Percentiles rank a stretch among this genome's conserved stretches.
Evolutionary conservation across 768 basidiomycete species (phyloP).

Genomic region (Cystofilobasidium ferigula): DNA sequence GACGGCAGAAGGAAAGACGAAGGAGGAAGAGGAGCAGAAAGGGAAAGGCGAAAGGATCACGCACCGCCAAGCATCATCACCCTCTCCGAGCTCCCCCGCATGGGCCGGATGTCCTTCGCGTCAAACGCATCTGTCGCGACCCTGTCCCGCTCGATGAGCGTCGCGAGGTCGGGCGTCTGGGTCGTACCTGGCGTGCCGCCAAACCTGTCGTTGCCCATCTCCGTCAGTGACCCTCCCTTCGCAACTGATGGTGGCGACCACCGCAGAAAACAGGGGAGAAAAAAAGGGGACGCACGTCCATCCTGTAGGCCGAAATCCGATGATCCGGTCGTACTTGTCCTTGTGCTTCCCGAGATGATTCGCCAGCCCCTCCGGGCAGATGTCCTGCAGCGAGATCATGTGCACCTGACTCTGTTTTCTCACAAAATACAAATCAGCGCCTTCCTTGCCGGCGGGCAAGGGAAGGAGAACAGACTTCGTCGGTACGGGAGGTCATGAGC

Average conservation of each 20-base stretch:
- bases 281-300: slow-evolving; percentile 62
- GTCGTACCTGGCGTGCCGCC: slow-evolving; percentile 56
- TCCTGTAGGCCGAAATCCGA: slow-evolving; percentile 87
- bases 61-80: slow-evolving; percentile 59
- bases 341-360: slow-evolving; percentile 65
- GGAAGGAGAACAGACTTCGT: slow-evolving; percentile 40
- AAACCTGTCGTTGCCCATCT: slow-evolving; percentile 43
- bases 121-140: slow-evolving; percentile 51
- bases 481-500: slow-evolving; percentile 64
- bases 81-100: slow-evolving; percentile 56
- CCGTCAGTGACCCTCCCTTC: neutral
- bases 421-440: neutral
- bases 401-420: slow-evolving; percentile 53
- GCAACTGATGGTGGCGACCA: too few relatives aligned
- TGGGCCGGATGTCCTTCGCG: slow-evolving; percentile 54
- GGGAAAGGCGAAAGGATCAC: too few relatives aligned
- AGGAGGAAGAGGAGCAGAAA: too few relatives aligned
- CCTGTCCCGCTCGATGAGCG: slow-evolving; percentile 58
- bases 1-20: neutral
- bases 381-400: slow-evolving; percentile 60
- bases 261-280: too few relatives aligned
- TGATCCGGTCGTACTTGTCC: slow-evolving; percentile 55
- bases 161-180: slow-evolving; percentile 52
- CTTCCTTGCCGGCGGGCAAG: neutral
- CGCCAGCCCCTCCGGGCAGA: slow-evolving; percentile 65